Percentiles rank a stretch among this genome's conserved stretches.
Conservation (phyloP, 1,284 basidiomycete genomes). For the Malassezia globosa region DNA sequence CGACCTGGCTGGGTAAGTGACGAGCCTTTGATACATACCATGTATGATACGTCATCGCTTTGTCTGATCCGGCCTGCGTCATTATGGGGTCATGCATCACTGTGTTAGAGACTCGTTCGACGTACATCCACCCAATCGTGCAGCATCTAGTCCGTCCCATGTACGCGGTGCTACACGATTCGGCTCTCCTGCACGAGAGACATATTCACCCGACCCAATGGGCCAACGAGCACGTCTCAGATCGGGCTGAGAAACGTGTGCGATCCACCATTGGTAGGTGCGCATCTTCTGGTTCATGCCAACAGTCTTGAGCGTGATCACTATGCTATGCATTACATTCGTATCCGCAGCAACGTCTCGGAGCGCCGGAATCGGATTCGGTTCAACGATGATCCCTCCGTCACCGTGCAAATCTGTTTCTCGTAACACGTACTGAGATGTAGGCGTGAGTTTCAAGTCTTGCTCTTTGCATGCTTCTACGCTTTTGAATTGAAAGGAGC, state of each 20-base stretch:
- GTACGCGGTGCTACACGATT: slow-evolving; percentile 15
- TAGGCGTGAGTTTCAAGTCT: neutral
- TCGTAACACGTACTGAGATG: neutral
- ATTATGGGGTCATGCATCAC: slow-evolving; percentile 31
- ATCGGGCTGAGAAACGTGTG: slow-evolving; percentile 19
- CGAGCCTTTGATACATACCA: slow-evolving; percentile 1
- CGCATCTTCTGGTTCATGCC: neutral
- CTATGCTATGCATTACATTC: neutral
- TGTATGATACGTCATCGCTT: neutral
- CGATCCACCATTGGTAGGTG: slow-evolving; percentile 26
- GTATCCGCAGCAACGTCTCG: neutral
- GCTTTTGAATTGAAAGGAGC: neutral
- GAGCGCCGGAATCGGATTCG: neutral
- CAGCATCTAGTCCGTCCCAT: slow-evolving; percentile 22
- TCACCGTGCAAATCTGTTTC: neutral
- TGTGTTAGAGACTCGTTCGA: neutral
- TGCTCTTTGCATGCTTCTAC: slow-evolving; percentile 8
- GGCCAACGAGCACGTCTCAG: slow-evolving; percentile 28
- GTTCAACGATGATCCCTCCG: neutral
- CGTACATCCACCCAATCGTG: slow-evolving; percentile 23
- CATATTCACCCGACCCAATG: slow-evolving; percentile 12
- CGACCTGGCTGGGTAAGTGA: slow-evolving; percentile 1
- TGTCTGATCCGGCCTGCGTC: slow-evolving; percentile 18
- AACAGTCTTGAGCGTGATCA: neutral
- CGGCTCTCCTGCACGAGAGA: slow-evolving; percentile 17